These are phyloP conservation scores for Aspergillus tubingensis DNA, from an alignment of 2,329 filamentous ascomycete species.

Conservation along the genomic window DNA sequence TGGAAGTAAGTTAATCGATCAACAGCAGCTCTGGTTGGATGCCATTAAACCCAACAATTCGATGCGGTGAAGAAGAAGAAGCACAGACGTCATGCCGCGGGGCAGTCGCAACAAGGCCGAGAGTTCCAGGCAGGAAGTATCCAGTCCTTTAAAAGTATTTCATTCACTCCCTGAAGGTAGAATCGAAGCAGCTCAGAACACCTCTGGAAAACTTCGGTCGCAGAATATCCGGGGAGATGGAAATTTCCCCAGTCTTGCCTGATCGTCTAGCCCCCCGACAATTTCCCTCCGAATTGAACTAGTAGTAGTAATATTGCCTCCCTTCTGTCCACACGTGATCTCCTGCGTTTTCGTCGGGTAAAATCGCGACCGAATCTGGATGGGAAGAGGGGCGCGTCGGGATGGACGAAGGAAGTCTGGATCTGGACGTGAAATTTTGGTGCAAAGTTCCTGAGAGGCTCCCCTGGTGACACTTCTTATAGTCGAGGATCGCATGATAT, in stretches of 20 bases:
- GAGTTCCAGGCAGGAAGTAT: not conserved
- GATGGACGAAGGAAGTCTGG: not conserved
- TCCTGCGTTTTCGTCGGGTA: constrained; percentile 25
- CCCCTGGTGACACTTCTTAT: no score
- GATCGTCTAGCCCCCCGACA: not conserved
- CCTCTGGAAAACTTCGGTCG: not conserved
- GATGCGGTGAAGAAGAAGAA: constrained; percentile 28
- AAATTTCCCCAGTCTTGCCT: not conserved
- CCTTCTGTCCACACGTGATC: constrained; percentile 20
- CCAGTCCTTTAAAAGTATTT: not conserved
- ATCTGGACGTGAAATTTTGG: not conserved
- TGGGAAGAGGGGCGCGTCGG: not conserved
- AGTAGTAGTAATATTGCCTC: not conserved
- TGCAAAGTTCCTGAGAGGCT: constrained; percentile 8
- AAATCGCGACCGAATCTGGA: constrained; percentile 16
- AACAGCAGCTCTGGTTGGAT: constrained; percentile 21
- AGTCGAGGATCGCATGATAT: no score
- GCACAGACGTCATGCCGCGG: constrained; percentile 28
- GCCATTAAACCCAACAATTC: constrained; percentile 18
- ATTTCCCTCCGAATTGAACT: no score
- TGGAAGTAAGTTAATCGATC: constrained; percentile 11
- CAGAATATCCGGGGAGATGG: not conserved
- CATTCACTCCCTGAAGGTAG: not conserved
- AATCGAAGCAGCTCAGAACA: not conserved
- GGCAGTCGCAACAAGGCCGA: constrained; percentile 16